Percentiles rank a stretch among this genome's conserved stretches.
These are phyloP conservation scores for Zopfochytrium polystomum DNA, from an alignment of 371 early-diverging fungal genomes.

Conservation along the genomic window DNA sequence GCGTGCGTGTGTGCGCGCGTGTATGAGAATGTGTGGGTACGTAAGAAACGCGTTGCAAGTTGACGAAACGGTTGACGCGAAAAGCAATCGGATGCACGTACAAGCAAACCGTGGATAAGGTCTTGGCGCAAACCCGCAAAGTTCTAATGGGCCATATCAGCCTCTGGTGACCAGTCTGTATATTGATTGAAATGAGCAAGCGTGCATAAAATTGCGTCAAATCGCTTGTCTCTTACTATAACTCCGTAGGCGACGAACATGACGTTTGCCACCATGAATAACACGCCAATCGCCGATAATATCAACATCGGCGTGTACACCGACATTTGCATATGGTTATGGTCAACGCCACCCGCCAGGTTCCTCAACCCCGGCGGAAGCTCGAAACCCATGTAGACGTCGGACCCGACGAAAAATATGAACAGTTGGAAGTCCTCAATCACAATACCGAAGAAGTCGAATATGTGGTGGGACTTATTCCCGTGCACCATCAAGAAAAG, in stretches of 20 bases:
- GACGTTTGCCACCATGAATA: constrained; percentile 14
- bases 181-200: background rate
- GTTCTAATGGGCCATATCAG: constrained; percentile 20
- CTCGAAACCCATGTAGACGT: constrained; percentile 1
- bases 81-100: constrained; percentile 5
- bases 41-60: background rate
- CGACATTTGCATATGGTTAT: background rate
- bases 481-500: constrained; percentile 25
- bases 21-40: background rate
- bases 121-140: constrained; percentile 12
- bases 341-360: background rate
- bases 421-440: constrained; percentile 22
- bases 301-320: background rate
- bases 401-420: constrained; percentile 8
- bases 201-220: background rate
- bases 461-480: constrained; percentile 2
- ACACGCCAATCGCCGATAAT: background rate
- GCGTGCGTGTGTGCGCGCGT: background rate
- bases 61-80: background rate
- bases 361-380: constrained; percentile 7
- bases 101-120: constrained; percentile 19
- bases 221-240: background rate
- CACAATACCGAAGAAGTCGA: constrained; percentile 8
- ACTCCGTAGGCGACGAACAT: constrained; percentile 16
- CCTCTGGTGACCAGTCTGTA: constrained; percentile 11